These are phyloP conservation scores for Coprinopsis cinerea DNA, from an alignment of 768 basidiomycete genomes.

Conservation along the genomic window DNA sequence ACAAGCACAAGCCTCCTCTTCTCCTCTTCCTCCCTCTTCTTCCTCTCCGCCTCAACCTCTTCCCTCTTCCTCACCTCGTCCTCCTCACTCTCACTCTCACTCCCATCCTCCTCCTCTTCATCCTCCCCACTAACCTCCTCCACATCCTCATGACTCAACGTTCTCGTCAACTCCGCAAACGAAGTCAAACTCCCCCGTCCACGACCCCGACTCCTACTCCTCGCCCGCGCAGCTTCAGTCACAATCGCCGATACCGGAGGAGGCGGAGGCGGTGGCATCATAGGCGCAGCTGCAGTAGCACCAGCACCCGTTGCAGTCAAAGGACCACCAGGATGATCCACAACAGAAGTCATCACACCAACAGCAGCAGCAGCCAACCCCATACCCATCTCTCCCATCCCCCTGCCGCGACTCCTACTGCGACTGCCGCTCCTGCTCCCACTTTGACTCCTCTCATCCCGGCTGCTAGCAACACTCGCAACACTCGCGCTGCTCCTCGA, in stretches of 20 bases:
- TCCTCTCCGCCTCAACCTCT: constrained; percentile 10
- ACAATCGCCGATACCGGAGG: too few species aligned
- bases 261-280: too few species aligned
- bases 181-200: neutral
- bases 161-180: constrained; percentile 3
- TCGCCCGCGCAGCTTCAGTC: neutral
- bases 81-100: constrained; percentile 8
- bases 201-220: constrained; percentile 7
- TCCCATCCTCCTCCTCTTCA: constrained; percentile 13
- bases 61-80: constrained; percentile 2
- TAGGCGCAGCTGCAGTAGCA: too few species aligned
- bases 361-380: constrained; percentile 7
- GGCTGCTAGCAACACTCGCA: neutral
- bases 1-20: constrained; percentile 9
- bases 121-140: constrained; percentile 9
- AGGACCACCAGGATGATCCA: constrained; percentile 7
- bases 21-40: constrained; percentile 13
- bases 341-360: constrained; percentile 9
- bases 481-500: neutral
- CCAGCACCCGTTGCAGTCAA: constrained; percentile 9
- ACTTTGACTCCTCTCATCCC: too few species aligned
- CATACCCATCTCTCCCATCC: neutral
- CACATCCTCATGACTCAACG: constrained; percentile 13
- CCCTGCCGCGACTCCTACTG: neutral
- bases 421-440: neutral